A percentile compares a stretch with the other conserved stretches of the same genome.
Conservation (phyloP, 2,329 filamentous ascomycete genomes). For the Catunica adiposa region DNA sequence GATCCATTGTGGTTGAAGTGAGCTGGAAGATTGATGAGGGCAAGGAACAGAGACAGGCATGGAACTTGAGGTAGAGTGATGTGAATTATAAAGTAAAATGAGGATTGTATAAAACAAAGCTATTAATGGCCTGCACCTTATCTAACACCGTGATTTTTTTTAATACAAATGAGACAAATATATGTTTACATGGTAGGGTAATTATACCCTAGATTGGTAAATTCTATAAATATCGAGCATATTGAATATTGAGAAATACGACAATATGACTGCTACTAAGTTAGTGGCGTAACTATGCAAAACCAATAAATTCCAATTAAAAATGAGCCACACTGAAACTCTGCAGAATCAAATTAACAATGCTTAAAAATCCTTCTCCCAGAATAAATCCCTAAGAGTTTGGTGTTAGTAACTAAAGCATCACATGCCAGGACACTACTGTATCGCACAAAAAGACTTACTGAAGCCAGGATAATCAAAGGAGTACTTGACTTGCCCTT, state of each 20-base stretch:
- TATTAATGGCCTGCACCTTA: too few relatives aligned
- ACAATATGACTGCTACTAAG: not conserved
- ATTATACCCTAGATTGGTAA: too few relatives aligned
- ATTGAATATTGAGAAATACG: too few relatives aligned
- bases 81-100: not conserved
- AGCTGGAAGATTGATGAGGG: constrained; percentile 38
- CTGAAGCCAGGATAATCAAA: constrained; percentile 71
- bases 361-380: constrained; percentile 81
- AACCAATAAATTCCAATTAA: too few relatives aligned
- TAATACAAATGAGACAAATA: too few relatives aligned
- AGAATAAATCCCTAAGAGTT: constrained; percentile 59
- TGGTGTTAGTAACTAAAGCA: too few relatives aligned
- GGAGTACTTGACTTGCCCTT: constrained; percentile 46
- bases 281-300: too few relatives aligned
- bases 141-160: too few relatives aligned
- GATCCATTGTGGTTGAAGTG: constrained; percentile 48
- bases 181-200: too few relatives aligned
- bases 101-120: not conserved
- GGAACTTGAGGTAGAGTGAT: constrained; percentile 24
- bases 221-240: too few relatives aligned
- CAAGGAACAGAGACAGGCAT: constrained; percentile 30
- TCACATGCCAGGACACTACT: too few relatives aligned
- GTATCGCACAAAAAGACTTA: too few relatives aligned
- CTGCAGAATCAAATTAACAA: constrained; percentile 72
- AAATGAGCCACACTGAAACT: constrained; percentile 61